Evolutionary conservation across 257 asterid species (phyloP).

Genomic region (Gardenia jasminoides): DNA sequence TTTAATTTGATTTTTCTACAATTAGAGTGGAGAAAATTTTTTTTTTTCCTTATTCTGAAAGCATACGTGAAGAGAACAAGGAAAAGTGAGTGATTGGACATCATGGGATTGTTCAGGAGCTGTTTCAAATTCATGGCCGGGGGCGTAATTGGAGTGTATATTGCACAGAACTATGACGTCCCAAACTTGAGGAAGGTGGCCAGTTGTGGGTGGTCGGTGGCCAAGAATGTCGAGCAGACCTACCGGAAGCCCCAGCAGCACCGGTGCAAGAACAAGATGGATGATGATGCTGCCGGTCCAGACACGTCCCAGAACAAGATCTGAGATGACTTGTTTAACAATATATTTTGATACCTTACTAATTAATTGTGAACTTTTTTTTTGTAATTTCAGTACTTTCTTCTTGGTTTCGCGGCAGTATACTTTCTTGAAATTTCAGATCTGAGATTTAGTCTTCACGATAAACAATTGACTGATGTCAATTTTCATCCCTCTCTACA

Average conservation of each 20-base stretch:
- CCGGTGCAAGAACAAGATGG: not conserved
- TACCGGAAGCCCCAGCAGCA: not conserved
- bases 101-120: not conserved
- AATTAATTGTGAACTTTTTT: not conserved
- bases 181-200: slow-evolving; percentile 1
- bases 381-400: not conserved
- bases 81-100: not conserved
- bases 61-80: not conserved
- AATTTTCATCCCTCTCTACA: no score
- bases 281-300: not conserved
- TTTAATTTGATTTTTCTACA: no score
- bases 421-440: no score
- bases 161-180: not conserved
- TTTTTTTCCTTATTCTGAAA: not conserved
- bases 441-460: no score
- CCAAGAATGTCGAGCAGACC: not conserved
- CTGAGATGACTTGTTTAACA: not conserved
- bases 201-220: not conserved
- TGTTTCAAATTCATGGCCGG: not conserved
- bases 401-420: no score
- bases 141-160: not conserved
- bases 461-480: not conserved
- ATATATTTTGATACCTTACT: not conserved
- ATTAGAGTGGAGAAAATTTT: no score
- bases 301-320: not conserved